Base-by-base conservation (phyloP, 345 rosid species). In the Hypericum perforatum region DNA sequence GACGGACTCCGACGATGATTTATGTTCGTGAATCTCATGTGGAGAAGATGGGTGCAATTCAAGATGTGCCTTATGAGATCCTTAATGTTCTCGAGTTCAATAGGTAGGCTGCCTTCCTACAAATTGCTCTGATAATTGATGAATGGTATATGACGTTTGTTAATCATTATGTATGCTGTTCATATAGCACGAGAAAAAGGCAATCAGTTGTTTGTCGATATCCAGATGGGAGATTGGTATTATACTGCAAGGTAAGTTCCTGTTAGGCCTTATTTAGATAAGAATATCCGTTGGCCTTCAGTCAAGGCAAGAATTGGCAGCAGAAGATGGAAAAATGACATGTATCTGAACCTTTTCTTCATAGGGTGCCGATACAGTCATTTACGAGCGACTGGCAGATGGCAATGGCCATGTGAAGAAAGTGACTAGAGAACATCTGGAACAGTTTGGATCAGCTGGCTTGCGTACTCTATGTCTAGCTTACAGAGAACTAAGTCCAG, bases 291-390 rank as follows among this genome's bases (percentile, higher is more conserved):
- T 43, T 37, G 39, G 51, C 40, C 16, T 64, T 64, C 47, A 49
- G 41, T 11, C 13, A 14, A 69, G 37, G 49, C 29, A 59, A 16
- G 51, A 57, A 43, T 37, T 58, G 15, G 9, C 29, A 41, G 12
- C 50, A 56, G 45, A 46, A 48, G 43, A 41, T 61, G 44, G 32
- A 22, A 22, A 22, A 61, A 59, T 76, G 74, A 82, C 69, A 59
- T 47, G 39, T 63, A 53, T 48, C 32, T 59, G 64, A 58, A 64
- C 43, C 7, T 70, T 16, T 56, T 58, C 32, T 22, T 64, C 43
- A 43, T 79, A 94, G 99, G 99, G 99, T 74, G 99, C 99, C 62
- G 99, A 94, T 81, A 79, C 74, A 71, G 97, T 94, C 51, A 75
- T 94, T 67, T 89, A 71, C 45, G 99, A 94, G 74, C 84, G 97